Base-by-base conservation (phyloP, 2,329 filamentous ascomycete genomes). In the Colletotrichum simmondsii region DNA sequence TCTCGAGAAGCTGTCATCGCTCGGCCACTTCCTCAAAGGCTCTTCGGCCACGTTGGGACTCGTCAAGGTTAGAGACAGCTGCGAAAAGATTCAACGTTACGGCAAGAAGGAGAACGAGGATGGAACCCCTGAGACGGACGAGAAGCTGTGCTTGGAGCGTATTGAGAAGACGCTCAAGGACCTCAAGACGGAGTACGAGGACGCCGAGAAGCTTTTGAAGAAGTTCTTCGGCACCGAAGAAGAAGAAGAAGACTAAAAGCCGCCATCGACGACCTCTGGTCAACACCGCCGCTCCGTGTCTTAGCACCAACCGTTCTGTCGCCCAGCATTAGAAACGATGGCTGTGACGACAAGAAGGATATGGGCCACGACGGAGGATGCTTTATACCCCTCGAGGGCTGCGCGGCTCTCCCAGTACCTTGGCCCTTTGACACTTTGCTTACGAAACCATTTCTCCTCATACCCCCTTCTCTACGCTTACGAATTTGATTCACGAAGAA, bases 21-120 rank as follows among this genome's bases (percentile, higher is more conserved):
- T 98, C 37, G 97, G 97, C 54, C 97, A 99, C 85, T 99, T 98
- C 85, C 89, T 99, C 77, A 99, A 99, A 85, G 97, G 97, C 73
- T 98, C 96, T 7, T 98, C 96, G 10, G 96, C 97, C 52, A 98
- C 97, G 4, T 89, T 99, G 66, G 97, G 97, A 58, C 90, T 98
- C 68, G 92, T 90, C 78, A 97, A 97, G 83, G 93, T 99, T 78
- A 94, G 95, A 82, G 95, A 98, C 79, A 93, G 91, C 75, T 99
- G 97, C 85, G 95, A 98, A 85, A 95, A 97, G 87, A 98, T 99
- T 79, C 96, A 99, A 83, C 93, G 97, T 80, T 97, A 92, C 81
- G 96, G 96, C 76, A 93, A 93, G 79, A 88, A 90, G 78, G 94
- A 95, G 83, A 95, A 96, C 77, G 90, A 94, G 73, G 92, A 93